Base-by-base conservation (phyloP, 164 flowering plant genomes). In the Vitis cinerea region DNA sequence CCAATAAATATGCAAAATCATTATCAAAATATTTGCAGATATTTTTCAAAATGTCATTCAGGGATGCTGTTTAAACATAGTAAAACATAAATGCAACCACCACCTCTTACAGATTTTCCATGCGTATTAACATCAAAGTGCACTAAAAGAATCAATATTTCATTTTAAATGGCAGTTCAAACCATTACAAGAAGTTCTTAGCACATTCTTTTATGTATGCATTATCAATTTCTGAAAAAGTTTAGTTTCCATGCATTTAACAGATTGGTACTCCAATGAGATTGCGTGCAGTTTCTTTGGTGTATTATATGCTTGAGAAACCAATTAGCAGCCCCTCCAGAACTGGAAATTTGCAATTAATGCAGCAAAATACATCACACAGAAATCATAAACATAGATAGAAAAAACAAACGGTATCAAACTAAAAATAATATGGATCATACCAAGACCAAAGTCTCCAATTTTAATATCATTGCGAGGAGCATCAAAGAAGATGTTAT, bases 371-470 rank as follows among this genome's bases (percentile, higher is more conserved):
- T 10, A 54, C 29, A 37, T 37, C 44, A 37, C 44, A 57, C 1
- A 16, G 56, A 14, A 1, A 6, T 14, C 9, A 44, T 29, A 60
- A 16, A 30, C 47, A 30, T 59, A 12, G 15, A 11, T 29, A 60
- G 16, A 16, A 9, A 9, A 64, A 19, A 44, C 66, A 50, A 51
- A 3, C 30, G 17, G 64, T 4, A 37, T 44, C 14, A 61, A 50
- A 16, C 17, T 17, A 59, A 71, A 58, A 37, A 4, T 13, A 54
- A 16, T 48, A 14, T 37, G 14, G 13, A 77, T 74, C 86, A 83
- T 88, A 95, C 99, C 99, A 61, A 95, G 94, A 73, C 99, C 99
- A 80, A 95, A 95, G 80, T 95, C 99, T 37, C 99, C 99, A 79
- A 95, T 95, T 81, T 95, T 95, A 63, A 95, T 83, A 73, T 95